Evolutionary conservation across 352 stramenopile genomes (phyloP).

Genomic region (Saprolegnia parasitica): DNA sequence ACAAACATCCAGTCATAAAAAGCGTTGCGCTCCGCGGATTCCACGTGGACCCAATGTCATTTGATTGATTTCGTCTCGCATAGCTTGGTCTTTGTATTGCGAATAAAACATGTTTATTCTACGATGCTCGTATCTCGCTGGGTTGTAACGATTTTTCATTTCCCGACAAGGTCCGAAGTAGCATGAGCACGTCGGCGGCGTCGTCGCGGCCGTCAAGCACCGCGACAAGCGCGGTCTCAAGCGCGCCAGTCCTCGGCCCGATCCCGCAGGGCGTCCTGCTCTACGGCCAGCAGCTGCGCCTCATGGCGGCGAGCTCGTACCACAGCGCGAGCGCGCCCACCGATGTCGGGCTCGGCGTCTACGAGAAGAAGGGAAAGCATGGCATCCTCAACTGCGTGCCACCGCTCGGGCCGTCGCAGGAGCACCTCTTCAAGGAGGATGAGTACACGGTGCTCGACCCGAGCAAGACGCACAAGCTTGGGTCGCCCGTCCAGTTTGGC

Average conservation of each 20-base stretch:
- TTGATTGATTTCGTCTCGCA: no score
- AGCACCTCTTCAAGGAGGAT: slow-evolving; percentile 76
- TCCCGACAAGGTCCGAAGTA: no score
- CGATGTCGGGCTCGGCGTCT: slow-evolving; percentile 67
- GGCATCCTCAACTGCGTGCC: slow-evolving; percentile 77
- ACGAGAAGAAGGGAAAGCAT: slow-evolving; percentile 83
- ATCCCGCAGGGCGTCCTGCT: slow-evolving; percentile 14
- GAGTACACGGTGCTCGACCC: slow-evolving; percentile 76
- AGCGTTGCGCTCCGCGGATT: no score
- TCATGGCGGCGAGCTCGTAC: slow-evolving; percentile 21
- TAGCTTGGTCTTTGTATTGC: no score
- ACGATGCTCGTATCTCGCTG: no score
- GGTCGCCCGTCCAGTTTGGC: slow-evolving; percentile 63
- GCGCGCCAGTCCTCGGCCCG: neutral
- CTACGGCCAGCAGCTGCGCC: slow-evolving; percentile 19
- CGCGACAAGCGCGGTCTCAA: neutral
- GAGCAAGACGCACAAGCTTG: slow-evolving; percentile 36
- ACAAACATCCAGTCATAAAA: no score
- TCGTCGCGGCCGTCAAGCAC: no score
- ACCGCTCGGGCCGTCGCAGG: slow-evolving; percentile 61
- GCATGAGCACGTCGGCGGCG: no score
- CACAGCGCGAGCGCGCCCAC: neutral
- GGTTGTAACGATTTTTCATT: no score
- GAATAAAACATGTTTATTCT: no score
- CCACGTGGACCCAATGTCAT: no score